Evolutionary conservation across 1,284 basidiomycete species (phyloP).

Genomic region (Heterobasidion occidentale): DNA sequence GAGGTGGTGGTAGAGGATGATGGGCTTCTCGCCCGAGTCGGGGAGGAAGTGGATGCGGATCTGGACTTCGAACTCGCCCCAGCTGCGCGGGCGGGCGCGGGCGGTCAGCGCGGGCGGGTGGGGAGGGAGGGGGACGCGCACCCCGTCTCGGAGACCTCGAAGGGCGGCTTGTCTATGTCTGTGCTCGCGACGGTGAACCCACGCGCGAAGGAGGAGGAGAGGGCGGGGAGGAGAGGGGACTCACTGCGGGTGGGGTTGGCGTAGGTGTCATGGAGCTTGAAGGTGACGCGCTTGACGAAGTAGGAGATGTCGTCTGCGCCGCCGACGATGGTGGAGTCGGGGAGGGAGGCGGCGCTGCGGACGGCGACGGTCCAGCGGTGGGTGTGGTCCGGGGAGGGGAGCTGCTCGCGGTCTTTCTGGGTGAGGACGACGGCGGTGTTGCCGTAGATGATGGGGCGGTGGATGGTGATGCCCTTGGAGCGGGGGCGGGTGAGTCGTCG

Average conservation of each 20-base stretch:
- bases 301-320: constrained; percentile 84
- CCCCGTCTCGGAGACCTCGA: constrained; percentile 94
- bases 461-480: constrained; percentile 83
- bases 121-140: constrained; percentile 20
- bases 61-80: constrained; percentile 98
- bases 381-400: constrained; percentile 70
- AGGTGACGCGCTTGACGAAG: constrained; percentile 92
- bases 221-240: constrained; percentile 16
- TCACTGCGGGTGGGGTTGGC: constrained; percentile 83
- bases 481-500: too few relatives aligned
- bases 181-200: not conserved
- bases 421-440: constrained; percentile 87
- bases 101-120: not conserved
- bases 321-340: constrained; percentile 66
- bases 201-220: not conserved
- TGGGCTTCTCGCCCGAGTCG: constrained; percentile 89
- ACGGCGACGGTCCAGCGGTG: constrained; percentile 97
- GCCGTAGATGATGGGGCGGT: constrained; percentile 91
- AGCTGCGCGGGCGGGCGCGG: constrained; percentile 39
- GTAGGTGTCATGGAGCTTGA: constrained; percentile 98
- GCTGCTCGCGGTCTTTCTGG: constrained; percentile 61
- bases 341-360: constrained; percentile 64
- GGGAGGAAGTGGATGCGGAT: constrained; percentile 91
- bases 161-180: constrained; percentile 93
- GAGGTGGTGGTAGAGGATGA: constrained; percentile 85